Base-by-base conservation (phyloP, 495 filamentous ascomycete genomes). In the Aspergillus panamensis region DNA sequence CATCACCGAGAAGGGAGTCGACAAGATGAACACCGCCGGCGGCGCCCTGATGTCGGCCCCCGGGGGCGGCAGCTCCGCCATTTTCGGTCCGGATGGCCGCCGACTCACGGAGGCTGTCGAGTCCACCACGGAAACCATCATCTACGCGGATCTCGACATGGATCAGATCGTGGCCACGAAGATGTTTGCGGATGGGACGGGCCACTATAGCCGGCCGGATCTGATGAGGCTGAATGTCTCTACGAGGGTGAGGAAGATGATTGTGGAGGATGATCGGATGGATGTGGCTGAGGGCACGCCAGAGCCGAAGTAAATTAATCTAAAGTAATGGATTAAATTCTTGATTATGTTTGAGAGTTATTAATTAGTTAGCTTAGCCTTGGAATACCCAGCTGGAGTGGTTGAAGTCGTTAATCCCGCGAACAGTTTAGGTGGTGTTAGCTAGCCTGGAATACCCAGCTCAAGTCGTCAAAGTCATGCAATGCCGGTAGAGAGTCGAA, bases 191-290 rank as follows among this genome's bases (percentile, higher is more conserved):
- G 79, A 84, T 66, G 61, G 60, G 6, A 62, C 64, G 30, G 82
- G 80, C 0, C 79, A 82, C 57, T 82, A 82, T 42, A 78, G 73
- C 48, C 69, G 82, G 16, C 82, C 82, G 5, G 80, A 84, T 67
- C 60, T 84, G 53, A 63, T 85, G 47, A 80, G 75, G 73, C 44
- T 83, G 33, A 9, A 37, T 3, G 33, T 37, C 3, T 37, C 9
- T 37, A 10, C 33, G 3, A 37, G 3, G 33, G 33, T 9, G 33
- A 2, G 14, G 33, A 37, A 14, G 33, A 37, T 37, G 33, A 8
- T 37, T 37, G 25, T 25, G 2, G 25, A 25, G 25, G 25, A 25
- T 25, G 25, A 25, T 25, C 25, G 25, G 25, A 5, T 25, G 25
- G 25, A 25, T 5, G 25, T 2, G 25, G 25, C 5, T 5, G 25